Conservation (phyloP, 495 filamentous ascomycete species). For the Tuber calosporum region DNA sequence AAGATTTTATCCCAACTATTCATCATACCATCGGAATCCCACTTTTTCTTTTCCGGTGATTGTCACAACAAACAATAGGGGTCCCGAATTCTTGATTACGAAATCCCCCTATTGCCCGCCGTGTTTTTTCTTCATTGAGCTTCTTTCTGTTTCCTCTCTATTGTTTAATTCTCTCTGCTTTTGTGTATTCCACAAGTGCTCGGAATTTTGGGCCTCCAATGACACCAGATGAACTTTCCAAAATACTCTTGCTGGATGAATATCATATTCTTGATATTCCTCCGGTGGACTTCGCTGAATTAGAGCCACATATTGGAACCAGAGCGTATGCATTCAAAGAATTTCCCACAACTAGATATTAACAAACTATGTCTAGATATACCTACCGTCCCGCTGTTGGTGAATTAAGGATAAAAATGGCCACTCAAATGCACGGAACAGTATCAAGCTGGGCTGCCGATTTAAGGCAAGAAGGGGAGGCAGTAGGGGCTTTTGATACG, state of each 20-base stretch:
- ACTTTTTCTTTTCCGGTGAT: no score
- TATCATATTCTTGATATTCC: background rate
- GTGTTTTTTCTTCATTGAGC: no score
- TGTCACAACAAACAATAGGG: no score
- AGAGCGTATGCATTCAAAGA: background rate
- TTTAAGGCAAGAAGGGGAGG: background rate
- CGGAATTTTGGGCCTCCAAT: background rate
- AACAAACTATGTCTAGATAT: background rate
- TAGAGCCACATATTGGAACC: background rate
- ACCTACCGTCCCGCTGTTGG: background rate
- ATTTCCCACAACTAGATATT: background rate
- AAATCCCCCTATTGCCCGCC: no score
- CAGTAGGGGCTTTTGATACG: background rate
- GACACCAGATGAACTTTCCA: background rate
- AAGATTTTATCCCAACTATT: no score
- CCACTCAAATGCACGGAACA: background rate
- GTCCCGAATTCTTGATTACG: no score
- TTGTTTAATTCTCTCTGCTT: background rate
- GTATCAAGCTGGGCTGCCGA: background rate
- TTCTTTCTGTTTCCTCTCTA: no score
- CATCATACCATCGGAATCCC: no score
- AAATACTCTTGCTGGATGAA: background rate
- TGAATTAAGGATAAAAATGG: background rate
- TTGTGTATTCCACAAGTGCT: background rate
- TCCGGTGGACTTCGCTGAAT: background rate